Conservation (phyloP, 805 yeast species). For the Komagataella populi region DNA sequence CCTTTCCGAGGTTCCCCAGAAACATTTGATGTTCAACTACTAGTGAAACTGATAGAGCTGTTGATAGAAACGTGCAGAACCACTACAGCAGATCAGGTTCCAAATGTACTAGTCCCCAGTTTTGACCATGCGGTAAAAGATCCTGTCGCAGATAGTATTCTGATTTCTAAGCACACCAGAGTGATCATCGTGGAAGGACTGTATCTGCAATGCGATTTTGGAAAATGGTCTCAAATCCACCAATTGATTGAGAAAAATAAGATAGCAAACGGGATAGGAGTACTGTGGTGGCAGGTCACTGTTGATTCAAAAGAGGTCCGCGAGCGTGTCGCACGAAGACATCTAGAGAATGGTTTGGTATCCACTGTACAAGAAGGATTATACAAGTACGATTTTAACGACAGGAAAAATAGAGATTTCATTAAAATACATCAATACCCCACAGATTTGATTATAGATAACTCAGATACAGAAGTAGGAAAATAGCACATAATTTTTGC, state of each 20-base stretch:
- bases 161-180: slow-evolving; percentile 28
- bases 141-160: slow-evolving; percentile 44
- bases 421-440: slow-evolving; percentile 8
- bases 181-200: slow-evolving; percentile 67
- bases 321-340: slow-evolving; percentile 53
- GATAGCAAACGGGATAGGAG: slow-evolving; percentile 1
- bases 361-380: slow-evolving; percentile 33
- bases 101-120: slow-evolving; percentile 41
- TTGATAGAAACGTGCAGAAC: slow-evolving; percentile 16
- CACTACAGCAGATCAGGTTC: slow-evolving; percentile 12
- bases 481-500: background rate
- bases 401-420: slow-evolving; percentile 44
- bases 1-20: slow-evolving; percentile 71
- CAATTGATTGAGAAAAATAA: slow-evolving; percentile 14
- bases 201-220: slow-evolving; percentile 46
- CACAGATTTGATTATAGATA: slow-evolving; percentile 6
- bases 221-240: slow-evolving; percentile 43
- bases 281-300: slow-evolving; percentile 36
- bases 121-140: slow-evolving; percentile 68
- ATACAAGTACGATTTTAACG: slow-evolving; percentile 38
- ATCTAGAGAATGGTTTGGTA: slow-evolving; percentile 44
- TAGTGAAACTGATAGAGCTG: slow-evolving; percentile 19
- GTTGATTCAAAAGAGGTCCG: slow-evolving; percentile 30
- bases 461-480: slow-evolving; percentile 4
- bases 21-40: slow-evolving; percentile 59